A percentile compares a stretch with the other conserved stretches of the same genome.
Conservation (phyloP, 176 grass and related monocot genomes). For the Triticum urartu region DNA sequence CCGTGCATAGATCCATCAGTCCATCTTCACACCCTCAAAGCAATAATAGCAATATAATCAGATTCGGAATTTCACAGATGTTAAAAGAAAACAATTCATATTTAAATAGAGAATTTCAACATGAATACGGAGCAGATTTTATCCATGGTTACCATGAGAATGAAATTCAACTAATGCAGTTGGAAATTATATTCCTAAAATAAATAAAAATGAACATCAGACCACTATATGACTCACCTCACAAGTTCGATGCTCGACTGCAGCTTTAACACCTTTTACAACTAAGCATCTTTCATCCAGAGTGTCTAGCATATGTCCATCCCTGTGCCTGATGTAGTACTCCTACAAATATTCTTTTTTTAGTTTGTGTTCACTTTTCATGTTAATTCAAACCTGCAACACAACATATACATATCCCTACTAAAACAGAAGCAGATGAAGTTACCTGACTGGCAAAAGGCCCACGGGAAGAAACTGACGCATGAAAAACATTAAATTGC, state of each 20-base stretch:
- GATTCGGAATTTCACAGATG: background rate
- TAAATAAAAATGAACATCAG: background rate
- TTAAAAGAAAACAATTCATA: no score
- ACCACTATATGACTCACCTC: slow-evolving; percentile 23
- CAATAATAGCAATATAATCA: no score
- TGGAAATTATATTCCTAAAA: no score
- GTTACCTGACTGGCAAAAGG: background rate
- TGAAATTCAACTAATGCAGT: background rate
- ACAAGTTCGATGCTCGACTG: slow-evolving; percentile 54
- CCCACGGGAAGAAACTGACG: background rate
- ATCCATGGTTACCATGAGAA: background rate
- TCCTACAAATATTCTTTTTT: slow-evolving; percentile 23
- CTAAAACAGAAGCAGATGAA: background rate
- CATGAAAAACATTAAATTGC: slow-evolving; percentile 60
- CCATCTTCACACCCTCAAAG: slow-evolving; percentile 45
- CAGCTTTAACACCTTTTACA: slow-evolving; percentile 60
- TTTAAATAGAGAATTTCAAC: no score
- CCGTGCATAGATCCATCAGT: slow-evolving; percentile 27
- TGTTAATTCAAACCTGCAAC: background rate
- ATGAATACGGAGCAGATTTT: background rate
- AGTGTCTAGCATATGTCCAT: slow-evolving; percentile 45
- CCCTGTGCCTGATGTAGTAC: slow-evolving; percentile 56
- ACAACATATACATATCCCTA: background rate
- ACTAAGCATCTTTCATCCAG: slow-evolving; percentile 30
- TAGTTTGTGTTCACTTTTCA: background rate